Evolutionary conservation across 768 basidiomycete species (phyloP), one percentile per base, ranked within the genome.

Genomic region (Clathrus columnatus): DNA sequence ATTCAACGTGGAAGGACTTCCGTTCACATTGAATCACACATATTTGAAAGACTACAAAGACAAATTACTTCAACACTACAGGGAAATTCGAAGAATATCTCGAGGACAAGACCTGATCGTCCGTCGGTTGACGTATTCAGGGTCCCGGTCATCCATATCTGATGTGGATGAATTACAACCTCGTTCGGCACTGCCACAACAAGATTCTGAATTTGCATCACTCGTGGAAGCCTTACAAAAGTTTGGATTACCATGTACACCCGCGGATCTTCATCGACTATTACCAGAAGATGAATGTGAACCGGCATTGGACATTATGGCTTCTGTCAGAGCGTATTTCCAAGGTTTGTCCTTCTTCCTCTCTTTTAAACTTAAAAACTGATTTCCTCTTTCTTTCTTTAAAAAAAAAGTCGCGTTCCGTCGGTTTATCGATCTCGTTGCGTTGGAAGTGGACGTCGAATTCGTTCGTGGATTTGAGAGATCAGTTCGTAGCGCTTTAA

Each of bases 391-490:
- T 36, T 58, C 5, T 45, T 46, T 32, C 14, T 32, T 32, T 32
- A 32, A 32, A 32, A 32, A n/a, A 28, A 16, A 17, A 85, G 82
- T 84, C 1, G 75, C 80, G 0, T 83, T 78, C 63, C 82, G 82
- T 63, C 73, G 82, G 1, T 77, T 83, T 57, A 72, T 70, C 2
- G 83, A 85, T 62, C 75, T 73, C 48, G 64, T 84, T 1, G 79
- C 82, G 4, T 67, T 77, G 29, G 74, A 77, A 5, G 77, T 84
- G 51, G 82, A 84, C 58, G 61, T 72, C 43, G 75, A 79, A 51
- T 75, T 83, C 27, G 72, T 84, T 4, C 73, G 74, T 5, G 84
- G 82, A 0, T 58, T 81, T 5, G 72, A 75, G 49, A 65, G 71
- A 0, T 74, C 70, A 0, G 63, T 86, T 2, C 69, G 82, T 5